Evolutionary conservation across 148 eudicot genomes (phyloP).

Genomic region (Cornus controversa): DNA sequence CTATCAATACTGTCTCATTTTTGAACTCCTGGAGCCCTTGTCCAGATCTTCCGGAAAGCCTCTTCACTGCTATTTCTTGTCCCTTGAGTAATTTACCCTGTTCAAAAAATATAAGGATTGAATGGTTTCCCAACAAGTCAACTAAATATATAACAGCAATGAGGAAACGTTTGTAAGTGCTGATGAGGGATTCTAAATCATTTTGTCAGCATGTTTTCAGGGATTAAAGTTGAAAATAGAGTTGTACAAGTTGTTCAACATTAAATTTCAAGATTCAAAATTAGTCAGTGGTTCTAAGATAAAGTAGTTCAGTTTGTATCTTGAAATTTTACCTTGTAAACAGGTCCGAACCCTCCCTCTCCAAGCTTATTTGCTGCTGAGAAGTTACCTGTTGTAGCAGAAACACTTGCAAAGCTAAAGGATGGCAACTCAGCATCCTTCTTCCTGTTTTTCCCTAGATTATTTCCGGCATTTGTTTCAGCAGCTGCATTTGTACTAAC

Average conservation of each 20-base stretch:
- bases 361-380: slow-evolving; percentile 14
- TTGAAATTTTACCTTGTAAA: slow-evolving; percentile 9
- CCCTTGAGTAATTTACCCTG: slow-evolving; percentile 20
- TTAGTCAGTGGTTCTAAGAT: too few relatives aligned
- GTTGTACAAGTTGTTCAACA: neutral
- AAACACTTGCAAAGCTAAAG: slow-evolving; percentile 27
- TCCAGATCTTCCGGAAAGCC: slow-evolving; percentile 26
- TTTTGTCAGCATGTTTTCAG: too few relatives aligned
- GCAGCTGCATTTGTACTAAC: neutral
- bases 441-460: neutral
- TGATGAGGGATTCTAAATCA: too few relatives aligned
- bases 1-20: slow-evolving; percentile 19
- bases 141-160: too few relatives aligned
- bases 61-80: slow-evolving; percentile 29
- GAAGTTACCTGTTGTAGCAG: slow-evolving; percentile 18
- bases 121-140: too few relatives aligned
- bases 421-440: slow-evolving; percentile 14
- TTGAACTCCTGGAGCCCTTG: slow-evolving; percentile 31
- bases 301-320: neutral
- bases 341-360: slow-evolving; percentile 15
- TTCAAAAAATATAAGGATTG: too few relatives aligned
- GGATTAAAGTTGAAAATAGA: neutral
- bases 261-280: too few relatives aligned
- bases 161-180: too few relatives aligned
- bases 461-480: neutral